phyloP scores from a whole-genome alignment of 257 asterid genomes.

The Ocimum tenuiflorum region DNA sequence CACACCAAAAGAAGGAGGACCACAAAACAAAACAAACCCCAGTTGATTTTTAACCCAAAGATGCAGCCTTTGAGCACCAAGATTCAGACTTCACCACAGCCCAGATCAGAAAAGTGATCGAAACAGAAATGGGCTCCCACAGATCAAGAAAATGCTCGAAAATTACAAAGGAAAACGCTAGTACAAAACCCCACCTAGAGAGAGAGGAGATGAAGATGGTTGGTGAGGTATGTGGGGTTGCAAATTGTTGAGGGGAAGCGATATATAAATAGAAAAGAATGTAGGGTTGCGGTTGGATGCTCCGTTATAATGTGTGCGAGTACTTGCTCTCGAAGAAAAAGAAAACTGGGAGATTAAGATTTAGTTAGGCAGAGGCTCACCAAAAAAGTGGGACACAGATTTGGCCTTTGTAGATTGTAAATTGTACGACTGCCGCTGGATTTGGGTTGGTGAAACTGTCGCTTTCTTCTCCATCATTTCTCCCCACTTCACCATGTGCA shows the following conservation, averaged over 20 bases:
- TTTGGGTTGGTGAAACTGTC: constrained; percentile 10
- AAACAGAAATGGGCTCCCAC: background rate
- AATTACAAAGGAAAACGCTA: no score
- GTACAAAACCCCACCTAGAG: no score
- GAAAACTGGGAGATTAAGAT: background rate
- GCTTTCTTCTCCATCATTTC: constrained; percentile 6
- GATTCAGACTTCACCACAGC: no score
- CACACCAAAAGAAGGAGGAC: background rate
- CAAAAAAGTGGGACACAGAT: constrained; percentile 17
- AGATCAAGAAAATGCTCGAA: no score
- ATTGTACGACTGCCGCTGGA: constrained; percentile 10
- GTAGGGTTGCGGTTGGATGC: constrained; percentile 8
- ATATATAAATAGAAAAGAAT: background rate
- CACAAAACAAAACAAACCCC: background rate
- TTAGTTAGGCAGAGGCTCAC: background rate
- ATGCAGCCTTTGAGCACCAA: no score
- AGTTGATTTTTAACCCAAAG: background rate
- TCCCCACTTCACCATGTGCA: no score
- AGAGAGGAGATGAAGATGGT: no score
- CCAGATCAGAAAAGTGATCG: background rate
- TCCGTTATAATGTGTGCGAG: background rate
- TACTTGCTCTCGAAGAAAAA: background rate
- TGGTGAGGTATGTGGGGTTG: no score
- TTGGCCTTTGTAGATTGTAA: background rate
- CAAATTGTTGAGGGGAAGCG: no score